These are phyloP conservation scores for Diplosphaera chodatii DNA, from an alignment of 139 green algal genomes.

Conservation along the genomic window DNA sequence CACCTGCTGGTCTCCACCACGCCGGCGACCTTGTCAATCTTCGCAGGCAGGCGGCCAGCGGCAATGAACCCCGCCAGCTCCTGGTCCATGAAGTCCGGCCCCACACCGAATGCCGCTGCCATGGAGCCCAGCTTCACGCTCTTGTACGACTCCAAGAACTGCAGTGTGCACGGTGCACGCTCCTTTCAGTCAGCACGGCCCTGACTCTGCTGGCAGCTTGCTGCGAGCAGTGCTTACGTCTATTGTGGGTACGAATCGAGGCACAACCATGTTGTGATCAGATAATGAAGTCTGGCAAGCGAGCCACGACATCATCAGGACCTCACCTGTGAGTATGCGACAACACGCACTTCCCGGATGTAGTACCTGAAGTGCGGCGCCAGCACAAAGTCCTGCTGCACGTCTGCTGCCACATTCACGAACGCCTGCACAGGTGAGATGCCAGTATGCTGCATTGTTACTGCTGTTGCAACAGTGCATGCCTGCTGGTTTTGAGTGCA, in stretches of 20 bases:
- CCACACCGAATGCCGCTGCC: constrained; percentile 78
- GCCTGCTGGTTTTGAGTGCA: no score
- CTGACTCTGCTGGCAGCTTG: no score
- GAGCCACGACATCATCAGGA: no score
- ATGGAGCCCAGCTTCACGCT: constrained; percentile 88
- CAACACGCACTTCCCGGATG: constrained; percentile 80
- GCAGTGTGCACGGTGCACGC: no score
- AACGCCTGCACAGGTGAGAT: no score
- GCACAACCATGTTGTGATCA: no score
- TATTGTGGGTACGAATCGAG: no score
- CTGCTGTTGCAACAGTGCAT: no score
- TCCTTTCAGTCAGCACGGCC: no score
- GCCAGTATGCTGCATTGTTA: no score
- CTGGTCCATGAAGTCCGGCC: constrained; percentile 51
- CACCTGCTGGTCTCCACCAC: constrained; percentile 88
- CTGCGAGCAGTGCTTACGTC: no score
- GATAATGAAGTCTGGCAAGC: no score
- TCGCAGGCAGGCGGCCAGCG: constrained; percentile 80
- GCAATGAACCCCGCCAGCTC: constrained; percentile 92
- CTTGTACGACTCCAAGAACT: constrained; percentile 98
- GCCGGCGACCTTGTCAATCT: constrained; percentile 91
- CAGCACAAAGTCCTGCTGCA: constrained; percentile 75
- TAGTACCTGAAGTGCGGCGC: constrained; percentile 87
- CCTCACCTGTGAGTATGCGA: constrained; percentile 86
- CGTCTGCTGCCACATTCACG: constrained; percentile 45